Evolutionary conservation across 2,329 filamentous ascomycete species (phyloP).

Genomic region (Arthrobotrys musiformis): DNA sequence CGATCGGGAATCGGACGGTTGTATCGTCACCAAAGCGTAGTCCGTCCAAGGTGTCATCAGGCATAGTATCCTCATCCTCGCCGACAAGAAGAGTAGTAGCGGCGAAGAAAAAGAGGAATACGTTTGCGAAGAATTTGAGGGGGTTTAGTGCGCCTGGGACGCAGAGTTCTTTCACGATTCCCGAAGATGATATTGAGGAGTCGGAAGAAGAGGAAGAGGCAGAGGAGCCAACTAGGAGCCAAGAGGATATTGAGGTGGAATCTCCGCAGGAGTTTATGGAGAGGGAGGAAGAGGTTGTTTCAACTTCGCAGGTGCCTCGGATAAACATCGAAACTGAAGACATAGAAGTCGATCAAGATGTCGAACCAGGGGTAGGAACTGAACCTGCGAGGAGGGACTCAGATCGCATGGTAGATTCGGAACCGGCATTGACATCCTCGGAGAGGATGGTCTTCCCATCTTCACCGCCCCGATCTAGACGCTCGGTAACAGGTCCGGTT

Average conservation of each 20-base stretch:
- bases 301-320: conserved; percentile 12
- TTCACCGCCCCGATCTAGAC: conserved; percentile 15
- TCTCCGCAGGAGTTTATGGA: conserved; percentile 60
- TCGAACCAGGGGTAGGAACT: conserved; percentile 64
- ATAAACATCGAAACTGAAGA: conserved; percentile 58
- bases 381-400: conserved; percentile 64
- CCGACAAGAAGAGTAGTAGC: conserved; percentile 66
- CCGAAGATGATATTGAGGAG: conserved; percentile 58
- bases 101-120: conserved; percentile 62
- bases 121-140: conserved; percentile 61
- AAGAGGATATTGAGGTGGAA: conserved; percentile 20
- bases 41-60: conserved; percentile 44
- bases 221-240: not conserved
- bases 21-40: conserved; percentile 67
- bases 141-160: conserved; percentile 70
- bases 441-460: conserved; percentile 18
- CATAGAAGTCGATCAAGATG: conserved; percentile 54
- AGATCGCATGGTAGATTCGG: conserved; percentile 60
- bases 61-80: conserved; percentile 59
- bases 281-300: conserved; percentile 57
- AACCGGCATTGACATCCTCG: not conserved
- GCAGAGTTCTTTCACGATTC: conserved; percentile 58
- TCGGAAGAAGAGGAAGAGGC: conserved; percentile 59
- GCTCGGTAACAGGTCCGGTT: conserved; percentile 2
- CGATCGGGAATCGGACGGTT: conserved; percentile 75